Percentiles rank a stretch among this genome's conserved stretches.
Conservation (phyloP, 2,329 filamentous ascomycete genomes). For the Ophiostoma novo-ulmi region DNA sequence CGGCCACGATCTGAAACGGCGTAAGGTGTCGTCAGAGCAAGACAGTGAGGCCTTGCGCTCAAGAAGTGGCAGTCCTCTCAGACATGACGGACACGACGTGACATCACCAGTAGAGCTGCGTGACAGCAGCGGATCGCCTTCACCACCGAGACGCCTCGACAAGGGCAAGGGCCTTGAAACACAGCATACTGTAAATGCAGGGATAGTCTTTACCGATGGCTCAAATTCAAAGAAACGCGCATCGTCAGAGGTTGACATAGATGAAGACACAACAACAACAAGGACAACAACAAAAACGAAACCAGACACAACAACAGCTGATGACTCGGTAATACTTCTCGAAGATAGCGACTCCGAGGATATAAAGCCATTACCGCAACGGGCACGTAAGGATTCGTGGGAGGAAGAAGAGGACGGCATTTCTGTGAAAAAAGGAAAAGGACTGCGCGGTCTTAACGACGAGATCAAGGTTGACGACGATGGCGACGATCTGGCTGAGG, state of each 20-base stretch:
- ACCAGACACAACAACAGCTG: not conserved
- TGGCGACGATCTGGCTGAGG: slow-evolving; percentile 25
- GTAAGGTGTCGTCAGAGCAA: slow-evolving; percentile 25
- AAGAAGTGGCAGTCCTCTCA: not conserved
- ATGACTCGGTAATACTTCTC: slow-evolving; percentile 20
- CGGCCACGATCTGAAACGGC: slow-evolving; percentile 21
- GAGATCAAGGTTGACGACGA: not conserved
- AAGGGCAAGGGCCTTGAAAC: slow-evolving; percentile 25
- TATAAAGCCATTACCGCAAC: not conserved
- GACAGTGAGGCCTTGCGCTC: not conserved
- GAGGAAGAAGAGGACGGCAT: not conserved
- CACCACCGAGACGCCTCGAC: not conserved
- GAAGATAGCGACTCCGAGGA: slow-evolving; percentile 21
- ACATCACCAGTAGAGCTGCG: not conserved
- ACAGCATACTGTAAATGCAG: slow-evolving; percentile 18
- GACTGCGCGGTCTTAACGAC: not conserved
- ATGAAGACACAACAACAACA: not conserved
- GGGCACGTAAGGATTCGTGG: not conserved
- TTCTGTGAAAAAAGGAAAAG: not conserved
- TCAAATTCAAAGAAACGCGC: not conserved
- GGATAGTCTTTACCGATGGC: slow-evolving; percentile 11
- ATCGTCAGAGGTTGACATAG: not conserved
- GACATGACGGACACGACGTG: not conserved
- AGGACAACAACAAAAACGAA: not conserved
- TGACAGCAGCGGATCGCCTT: not conserved